These are phyloP conservation scores for Cavenderia fasciculata DNA, from an alignment of 78 protist genomes.

Conservation along the genomic window DNA sequence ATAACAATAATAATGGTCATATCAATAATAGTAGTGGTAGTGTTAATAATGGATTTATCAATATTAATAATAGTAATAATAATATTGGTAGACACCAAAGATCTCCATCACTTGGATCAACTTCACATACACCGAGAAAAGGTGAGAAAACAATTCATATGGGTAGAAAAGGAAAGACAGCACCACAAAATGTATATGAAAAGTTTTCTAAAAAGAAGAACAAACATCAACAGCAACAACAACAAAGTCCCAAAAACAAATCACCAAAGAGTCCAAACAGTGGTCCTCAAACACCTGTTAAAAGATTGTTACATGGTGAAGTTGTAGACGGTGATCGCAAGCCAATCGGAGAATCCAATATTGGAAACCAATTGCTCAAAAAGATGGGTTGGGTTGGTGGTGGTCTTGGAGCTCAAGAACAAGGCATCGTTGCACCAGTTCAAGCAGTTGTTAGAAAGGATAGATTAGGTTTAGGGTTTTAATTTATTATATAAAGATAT, in stretches of 20 bases:
- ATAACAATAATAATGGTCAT: no score
- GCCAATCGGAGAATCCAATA: conserved; percentile 1
- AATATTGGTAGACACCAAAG: no score
- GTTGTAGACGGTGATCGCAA: conserved; percentile 17
- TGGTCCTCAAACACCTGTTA: no score
- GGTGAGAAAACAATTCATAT: background rate
- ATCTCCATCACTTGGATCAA: no score
- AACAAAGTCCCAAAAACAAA: background rate
- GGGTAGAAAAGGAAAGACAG: conserved; percentile 4
- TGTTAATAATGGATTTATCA: no score
- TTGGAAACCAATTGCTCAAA: conserved; percentile 28
- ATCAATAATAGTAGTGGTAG: no score
- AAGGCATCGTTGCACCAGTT: conserved; percentile 40
- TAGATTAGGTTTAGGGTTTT: conserved; percentile 51
- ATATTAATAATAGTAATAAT: no score
- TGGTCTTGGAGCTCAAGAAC: conserved; percentile 38
- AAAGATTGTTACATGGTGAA: conserved; percentile 52
- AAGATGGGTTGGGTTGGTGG: conserved; percentile 73
- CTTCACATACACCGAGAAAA: no score
- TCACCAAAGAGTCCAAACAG: background rate
- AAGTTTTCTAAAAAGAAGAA: background rate
- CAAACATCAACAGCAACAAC: background rate
- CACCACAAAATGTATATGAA: background rate
- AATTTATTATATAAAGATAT: no score
- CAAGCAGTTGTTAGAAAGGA: conserved; percentile 39